Evolutionary conservation across 2,329 filamentous ascomycete genomes (phyloP).

Genomic region (Emergomyces pasteurianus): DNA sequence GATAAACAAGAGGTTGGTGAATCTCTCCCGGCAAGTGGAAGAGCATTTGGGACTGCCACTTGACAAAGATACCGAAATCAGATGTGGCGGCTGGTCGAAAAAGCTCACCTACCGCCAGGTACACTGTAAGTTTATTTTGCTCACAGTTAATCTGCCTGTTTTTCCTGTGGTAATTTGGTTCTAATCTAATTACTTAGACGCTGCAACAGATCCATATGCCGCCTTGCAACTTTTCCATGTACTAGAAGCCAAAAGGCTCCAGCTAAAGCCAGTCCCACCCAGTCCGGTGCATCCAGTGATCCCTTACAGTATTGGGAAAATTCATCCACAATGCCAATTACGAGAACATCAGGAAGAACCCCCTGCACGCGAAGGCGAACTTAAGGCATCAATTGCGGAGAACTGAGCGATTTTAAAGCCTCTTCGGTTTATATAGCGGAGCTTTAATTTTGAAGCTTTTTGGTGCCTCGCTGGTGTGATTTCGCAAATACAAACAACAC

Average conservation of each 20-base stretch:
- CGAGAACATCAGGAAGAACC: background rate
- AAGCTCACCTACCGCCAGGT: slow-evolving; percentile 53
- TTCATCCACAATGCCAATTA: background rate
- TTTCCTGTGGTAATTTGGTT: no score
- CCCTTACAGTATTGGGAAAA: background rate
- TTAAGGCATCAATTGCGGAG: background rate
- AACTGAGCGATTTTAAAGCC: background rate
- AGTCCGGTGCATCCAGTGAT: background rate
- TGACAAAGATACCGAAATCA: slow-evolving; percentile 58
- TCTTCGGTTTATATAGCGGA: background rate
- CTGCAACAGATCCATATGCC: slow-evolving; percentile 75
- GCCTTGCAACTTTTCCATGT: slow-evolving; percentile 59
- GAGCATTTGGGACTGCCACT: slow-evolving; percentile 62
- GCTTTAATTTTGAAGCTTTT: background rate
- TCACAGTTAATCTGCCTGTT: background rate
- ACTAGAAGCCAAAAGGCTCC: slow-evolving; percentile 47
- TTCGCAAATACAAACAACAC: background rate
- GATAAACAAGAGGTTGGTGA: slow-evolving; percentile 56
- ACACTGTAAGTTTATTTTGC: slow-evolving; percentile 45
- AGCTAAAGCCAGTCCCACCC: background rate
- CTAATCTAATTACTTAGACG: slow-evolving; percentile 39
- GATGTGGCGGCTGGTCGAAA: slow-evolving; percentile 63
- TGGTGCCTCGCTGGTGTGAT: background rate
- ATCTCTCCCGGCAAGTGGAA: slow-evolving; percentile 57
- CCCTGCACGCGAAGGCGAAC: background rate